Percentiles rank a stretch among this genome's conserved stretches.
These are phyloP conservation scores for Aspergillus ellipticus DNA, from an alignment of 495 filamentous ascomycete species.

Conservation along the genomic window DNA sequence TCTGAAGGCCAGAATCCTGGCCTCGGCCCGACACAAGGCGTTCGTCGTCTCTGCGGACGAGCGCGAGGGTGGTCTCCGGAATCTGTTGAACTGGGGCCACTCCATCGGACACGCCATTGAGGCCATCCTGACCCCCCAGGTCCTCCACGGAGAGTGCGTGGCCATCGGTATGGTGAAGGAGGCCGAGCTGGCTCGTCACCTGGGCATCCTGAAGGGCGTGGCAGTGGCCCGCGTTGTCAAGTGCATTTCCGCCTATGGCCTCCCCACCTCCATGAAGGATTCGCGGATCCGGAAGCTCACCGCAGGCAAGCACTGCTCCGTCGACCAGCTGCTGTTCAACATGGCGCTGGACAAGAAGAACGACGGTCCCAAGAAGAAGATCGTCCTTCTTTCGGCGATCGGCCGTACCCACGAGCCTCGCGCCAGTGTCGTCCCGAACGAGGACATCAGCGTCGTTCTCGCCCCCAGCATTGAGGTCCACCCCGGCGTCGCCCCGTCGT, in stretches of 20 bases:
- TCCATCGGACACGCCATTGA: constrained; percentile 97
- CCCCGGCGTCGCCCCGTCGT: constrained; percentile 59
- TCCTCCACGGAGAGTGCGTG: constrained; percentile 92
- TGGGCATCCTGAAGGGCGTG: constrained; percentile 80
- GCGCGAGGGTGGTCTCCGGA: constrained; percentile 88
- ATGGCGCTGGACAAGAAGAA: constrained; percentile 99
- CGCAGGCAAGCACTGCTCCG: constrained; percentile 84
- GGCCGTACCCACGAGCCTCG: constrained; percentile 81
- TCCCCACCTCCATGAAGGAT: constrained; percentile 84
- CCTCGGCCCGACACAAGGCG: constrained; percentile 86
- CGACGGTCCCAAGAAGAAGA: constrained; percentile 89
- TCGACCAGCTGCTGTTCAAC: constrained; percentile 79
- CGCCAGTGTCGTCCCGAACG: constrained; percentile 83
- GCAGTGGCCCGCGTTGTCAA: constrained; percentile 88
- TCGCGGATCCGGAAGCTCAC: constrained; percentile 80
- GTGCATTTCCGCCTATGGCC: constrained; percentile 86
- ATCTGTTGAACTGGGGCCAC: constrained; percentile 95
- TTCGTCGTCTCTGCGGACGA: constrained; percentile 91
- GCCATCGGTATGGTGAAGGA: constrained; percentile 98
- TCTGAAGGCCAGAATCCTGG: constrained; percentile 82
- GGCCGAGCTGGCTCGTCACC: constrained; percentile 84
- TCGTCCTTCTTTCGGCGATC: constrained; percentile 91
- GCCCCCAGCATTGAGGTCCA: constrained; percentile 73
- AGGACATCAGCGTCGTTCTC: constrained; percentile 78
- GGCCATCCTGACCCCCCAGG: constrained; percentile 90